Percentiles rank a stretch among this genome's conserved stretches.
phyloP scores from a whole-genome alignment of 805 yeast species.

The Debaryomyces prosopidis region DNA sequence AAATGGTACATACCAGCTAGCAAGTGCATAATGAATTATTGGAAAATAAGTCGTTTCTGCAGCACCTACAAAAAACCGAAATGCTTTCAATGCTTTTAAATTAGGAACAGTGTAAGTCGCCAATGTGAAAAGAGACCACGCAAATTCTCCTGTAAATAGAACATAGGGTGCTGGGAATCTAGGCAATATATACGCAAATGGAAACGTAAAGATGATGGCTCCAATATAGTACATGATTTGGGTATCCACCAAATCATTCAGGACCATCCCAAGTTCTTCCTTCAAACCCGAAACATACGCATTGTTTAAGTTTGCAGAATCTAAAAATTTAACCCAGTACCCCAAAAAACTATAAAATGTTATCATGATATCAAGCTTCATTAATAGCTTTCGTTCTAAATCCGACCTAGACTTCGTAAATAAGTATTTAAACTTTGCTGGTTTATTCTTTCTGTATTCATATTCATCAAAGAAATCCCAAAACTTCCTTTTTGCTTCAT shows the following conservation, averaged over 20 bases:
- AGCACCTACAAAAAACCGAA: slow-evolving; percentile 66
- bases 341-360: slow-evolving; percentile 37
- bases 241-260: slow-evolving; percentile 62
- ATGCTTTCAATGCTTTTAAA: slow-evolving; percentile 54
- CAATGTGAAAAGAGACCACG: slow-evolving; percentile 69
- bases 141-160: slow-evolving; percentile 56
- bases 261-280: slow-evolving; percentile 55
- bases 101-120: slow-evolving; percentile 51
- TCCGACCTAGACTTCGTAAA: slow-evolving; percentile 37
- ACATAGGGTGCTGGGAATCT: slow-evolving; percentile 55
- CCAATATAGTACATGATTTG: slow-evolving; percentile 63
- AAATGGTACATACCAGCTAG: slow-evolving; percentile 33
- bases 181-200: slow-evolving; percentile 58
- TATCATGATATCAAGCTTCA: slow-evolving; percentile 32
- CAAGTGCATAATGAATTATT: slow-evolving; percentile 45
- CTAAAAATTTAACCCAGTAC: slow-evolving; percentile 70
- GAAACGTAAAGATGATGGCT: slow-evolving; percentile 59
- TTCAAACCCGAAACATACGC: slow-evolving; percentile 69
- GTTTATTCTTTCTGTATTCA: slow-evolving; percentile 48
- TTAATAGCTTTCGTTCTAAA: slow-evolving; percentile 27
- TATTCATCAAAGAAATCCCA: slow-evolving; percentile 53
- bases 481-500: slow-evolving; percentile 34
- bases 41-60: slow-evolving; percentile 62
- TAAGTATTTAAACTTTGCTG: background rate
- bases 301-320: slow-evolving; percentile 58